Evolutionary conservation across 345 rosid species (phyloP).

Genomic region (Eucalyptus shirleyi): DNA sequence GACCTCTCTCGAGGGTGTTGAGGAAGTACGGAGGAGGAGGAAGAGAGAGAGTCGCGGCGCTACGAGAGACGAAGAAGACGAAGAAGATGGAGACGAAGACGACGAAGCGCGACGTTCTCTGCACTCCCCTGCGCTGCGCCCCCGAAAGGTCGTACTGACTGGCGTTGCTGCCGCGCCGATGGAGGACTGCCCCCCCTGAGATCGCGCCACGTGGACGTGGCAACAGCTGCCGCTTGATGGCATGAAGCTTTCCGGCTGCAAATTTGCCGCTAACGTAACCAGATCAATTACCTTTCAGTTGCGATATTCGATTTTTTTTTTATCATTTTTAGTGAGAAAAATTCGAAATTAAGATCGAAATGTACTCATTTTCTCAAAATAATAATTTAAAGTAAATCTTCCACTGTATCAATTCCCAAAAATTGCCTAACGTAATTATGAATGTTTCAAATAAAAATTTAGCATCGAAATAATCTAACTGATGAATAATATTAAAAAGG

Average conservation of each 20-base stretch:
- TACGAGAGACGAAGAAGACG: neutral
- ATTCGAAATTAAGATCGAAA: too few relatives aligned
- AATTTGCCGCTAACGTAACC: neutral
- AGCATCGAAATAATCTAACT: rapidly evolving
- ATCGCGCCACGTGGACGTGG: neutral
- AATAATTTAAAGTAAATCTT: rapidly evolving
- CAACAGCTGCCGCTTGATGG: neutral
- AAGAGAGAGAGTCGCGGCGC: neutral
- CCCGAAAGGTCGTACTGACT: neutral
- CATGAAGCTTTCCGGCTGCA: neutral
- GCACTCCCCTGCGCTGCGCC: neutral
- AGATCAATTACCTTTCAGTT: neutral
- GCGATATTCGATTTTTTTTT: neutral
- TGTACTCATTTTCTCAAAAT: too few relatives aligned
- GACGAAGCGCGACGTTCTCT: neutral
- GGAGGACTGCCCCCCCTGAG: neutral
- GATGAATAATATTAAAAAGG: rapidly evolving
- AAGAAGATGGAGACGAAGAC: neutral
- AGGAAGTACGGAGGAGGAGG: neutral
- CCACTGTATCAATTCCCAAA: rapidly evolving
- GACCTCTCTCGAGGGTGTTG: neutral
- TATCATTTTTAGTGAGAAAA: neutral
- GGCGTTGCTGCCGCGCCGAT: neutral
- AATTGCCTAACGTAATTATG: rapidly evolving
- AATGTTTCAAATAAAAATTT: rapidly evolving